These are phyloP conservation scores for Sclerotinia spermophila DNA, from an alignment of 2,329 filamentous ascomycete species.

Conservation along the genomic window DNA sequence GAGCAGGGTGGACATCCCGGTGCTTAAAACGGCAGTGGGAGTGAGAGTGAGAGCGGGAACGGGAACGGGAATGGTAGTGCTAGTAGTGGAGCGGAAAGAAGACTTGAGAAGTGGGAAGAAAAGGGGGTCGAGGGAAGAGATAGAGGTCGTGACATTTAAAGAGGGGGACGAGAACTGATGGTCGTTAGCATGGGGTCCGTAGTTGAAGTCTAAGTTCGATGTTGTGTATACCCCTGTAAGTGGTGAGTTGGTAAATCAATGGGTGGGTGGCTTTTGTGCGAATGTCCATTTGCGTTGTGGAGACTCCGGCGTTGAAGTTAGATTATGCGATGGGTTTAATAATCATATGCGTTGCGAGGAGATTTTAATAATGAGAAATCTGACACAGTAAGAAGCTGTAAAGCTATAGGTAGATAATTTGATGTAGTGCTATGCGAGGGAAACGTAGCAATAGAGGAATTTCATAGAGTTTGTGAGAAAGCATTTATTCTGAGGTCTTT, in stretches of 20 bases:
- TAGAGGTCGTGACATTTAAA: neutral
- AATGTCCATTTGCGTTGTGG: neutral
- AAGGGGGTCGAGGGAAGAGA: neutral
- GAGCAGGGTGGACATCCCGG: neutral
- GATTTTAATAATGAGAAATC: neutral
- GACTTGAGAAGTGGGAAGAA: too few relatives aligned
- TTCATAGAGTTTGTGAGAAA: neutral
- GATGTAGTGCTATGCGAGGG: neutral
- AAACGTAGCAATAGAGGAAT: fast-evolving
- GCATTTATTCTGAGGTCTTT: neutral
- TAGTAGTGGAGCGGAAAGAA: neutral
- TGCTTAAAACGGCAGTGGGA: neutral
- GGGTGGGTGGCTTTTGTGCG: neutral
- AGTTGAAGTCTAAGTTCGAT: neutral
- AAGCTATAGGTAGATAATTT: neutral
- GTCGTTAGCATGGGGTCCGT: neutral
- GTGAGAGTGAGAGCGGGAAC: neutral
- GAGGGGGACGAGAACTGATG: neutral
- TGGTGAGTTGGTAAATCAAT: neutral
- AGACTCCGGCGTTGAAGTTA: neutral
- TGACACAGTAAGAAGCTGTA: neutral
- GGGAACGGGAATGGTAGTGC: neutral
- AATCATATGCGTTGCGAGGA: neutral
- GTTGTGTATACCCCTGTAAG: neutral
- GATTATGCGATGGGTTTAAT: neutral